phyloP scores from a whole-genome alignment of 495 filamentous ascomycete species.

The Pyrenula aspistea region DNA sequence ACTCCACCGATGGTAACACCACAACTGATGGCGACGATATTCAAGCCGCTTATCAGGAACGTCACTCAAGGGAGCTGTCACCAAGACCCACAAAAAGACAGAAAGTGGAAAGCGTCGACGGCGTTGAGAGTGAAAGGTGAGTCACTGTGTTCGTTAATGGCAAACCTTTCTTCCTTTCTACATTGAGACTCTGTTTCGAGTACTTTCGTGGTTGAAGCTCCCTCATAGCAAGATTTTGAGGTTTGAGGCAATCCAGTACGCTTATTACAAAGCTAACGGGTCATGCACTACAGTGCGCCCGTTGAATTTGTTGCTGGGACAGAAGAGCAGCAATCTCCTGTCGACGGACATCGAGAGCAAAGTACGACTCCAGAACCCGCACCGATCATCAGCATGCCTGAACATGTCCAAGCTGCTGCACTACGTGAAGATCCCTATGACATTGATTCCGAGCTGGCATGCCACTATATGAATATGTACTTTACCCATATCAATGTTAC shows the following conservation, averaged over 20 bases:
- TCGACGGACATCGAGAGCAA: not conserved
- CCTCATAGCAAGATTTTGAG: too few relatives aligned
- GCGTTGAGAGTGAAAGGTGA: not conserved
- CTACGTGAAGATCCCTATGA: conserved; percentile 57
- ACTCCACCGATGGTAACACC: not conserved
- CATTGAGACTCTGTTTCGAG: too few relatives aligned
- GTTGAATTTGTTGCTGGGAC: too few relatives aligned
- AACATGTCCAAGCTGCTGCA: conserved; percentile 18
- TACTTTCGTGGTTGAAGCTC: too few relatives aligned
- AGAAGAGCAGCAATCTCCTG: too few relatives aligned
- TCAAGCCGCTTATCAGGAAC: too few relatives aligned
- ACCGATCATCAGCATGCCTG: not conserved
- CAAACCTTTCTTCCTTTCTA: too few relatives aligned
- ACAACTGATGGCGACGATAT: too few relatives aligned
- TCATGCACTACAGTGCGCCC: too few relatives aligned
- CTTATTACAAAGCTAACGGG: too few relatives aligned
- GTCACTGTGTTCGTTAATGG: too few relatives aligned
- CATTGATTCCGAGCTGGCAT: conserved; percentile 30
- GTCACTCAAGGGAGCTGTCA: not conserved
- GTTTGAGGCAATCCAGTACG: too few relatives aligned
- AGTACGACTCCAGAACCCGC: not conserved
- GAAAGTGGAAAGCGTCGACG: not conserved
- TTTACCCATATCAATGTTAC: conserved; percentile 40
- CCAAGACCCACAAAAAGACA: not conserved
- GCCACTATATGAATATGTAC: conserved; percentile 42